These are phyloP conservation scores for Daedalea quercina DNA, from an alignment of 768 basidiomycete species.

Conservation along the genomic window DNA sequence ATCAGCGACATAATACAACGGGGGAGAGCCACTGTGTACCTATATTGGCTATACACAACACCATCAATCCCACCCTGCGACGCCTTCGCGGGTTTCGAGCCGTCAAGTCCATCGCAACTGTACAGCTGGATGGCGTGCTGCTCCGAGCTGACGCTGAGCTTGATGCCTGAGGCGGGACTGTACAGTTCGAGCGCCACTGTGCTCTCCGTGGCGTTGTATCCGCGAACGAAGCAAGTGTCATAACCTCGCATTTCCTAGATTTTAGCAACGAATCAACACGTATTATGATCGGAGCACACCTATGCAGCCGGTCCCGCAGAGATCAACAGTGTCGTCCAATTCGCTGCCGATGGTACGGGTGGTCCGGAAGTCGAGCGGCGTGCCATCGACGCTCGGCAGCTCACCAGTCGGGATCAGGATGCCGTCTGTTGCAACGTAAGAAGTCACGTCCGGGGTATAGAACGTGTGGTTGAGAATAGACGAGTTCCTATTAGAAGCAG, in stretches of 20 bases:
- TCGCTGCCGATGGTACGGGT: constrained; percentile 11
- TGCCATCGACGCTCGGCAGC: constrained; percentile 9
- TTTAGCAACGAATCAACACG: no score
- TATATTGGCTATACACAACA: no score
- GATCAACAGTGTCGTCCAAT: constrained; percentile 5
- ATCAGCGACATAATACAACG: not conserved
- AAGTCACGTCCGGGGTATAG: not conserved
- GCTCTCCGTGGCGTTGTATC: constrained; percentile 39
- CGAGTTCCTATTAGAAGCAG: no score
- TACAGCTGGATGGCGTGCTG: constrained; percentile 44
- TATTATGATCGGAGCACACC: no score
- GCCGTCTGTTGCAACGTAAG: not conserved
- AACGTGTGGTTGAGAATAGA: not conserved
- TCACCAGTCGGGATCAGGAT: constrained; percentile 1
- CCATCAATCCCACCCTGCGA: constrained; percentile 35
- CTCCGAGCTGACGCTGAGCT: constrained; percentile 40
- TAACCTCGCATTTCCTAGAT: not conserved
- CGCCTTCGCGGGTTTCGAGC: constrained; percentile 32
- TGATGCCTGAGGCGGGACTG: constrained; percentile 9
- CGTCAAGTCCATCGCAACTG: constrained; percentile 30
- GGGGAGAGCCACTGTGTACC: no score
- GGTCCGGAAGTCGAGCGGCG: constrained; percentile 34
- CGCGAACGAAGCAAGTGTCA: constrained; percentile 22
- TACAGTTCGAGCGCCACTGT: constrained; percentile 23
- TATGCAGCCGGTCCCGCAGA: constrained; percentile 24